phyloP scores from a whole-genome alignment of 306 rosid species.

The Prunus davidiana region DNA sequence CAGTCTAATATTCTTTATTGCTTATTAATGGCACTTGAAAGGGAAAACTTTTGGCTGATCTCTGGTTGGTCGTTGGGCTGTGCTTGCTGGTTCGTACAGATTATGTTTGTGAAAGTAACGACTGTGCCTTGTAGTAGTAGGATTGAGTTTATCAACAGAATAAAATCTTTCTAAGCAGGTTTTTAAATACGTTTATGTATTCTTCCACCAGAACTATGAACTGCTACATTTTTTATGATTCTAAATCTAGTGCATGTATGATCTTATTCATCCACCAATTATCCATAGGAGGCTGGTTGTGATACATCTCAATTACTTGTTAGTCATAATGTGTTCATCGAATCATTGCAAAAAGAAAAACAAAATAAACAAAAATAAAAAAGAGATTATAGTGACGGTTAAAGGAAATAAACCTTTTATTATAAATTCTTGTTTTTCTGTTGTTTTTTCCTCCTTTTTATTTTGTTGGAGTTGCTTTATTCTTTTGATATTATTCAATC shows the following conservation, averaged over 20 bases:
- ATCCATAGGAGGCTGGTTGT: too few relatives aligned
- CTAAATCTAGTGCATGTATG: slow-evolving; percentile 33
- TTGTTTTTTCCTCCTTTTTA: too few relatives aligned
- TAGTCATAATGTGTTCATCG: not conserved
- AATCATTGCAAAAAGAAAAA: too few relatives aligned
- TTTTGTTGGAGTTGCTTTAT: too few relatives aligned
- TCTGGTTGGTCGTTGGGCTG: slow-evolving; percentile 35
- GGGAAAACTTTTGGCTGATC: slow-evolving; percentile 25
- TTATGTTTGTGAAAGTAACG: slow-evolving; percentile 34
- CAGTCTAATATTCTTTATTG: slow-evolving; percentile 43
- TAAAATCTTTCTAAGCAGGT: slow-evolving; percentile 45
- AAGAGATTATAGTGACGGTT: too few relatives aligned
- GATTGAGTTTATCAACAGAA: slow-evolving; percentile 38
- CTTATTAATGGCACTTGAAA: slow-evolving; percentile 30
- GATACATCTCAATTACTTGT: not conserved
- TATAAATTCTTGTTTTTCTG: too few relatives aligned
- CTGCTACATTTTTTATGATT: slow-evolving; percentile 17
- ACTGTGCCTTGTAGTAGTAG: slow-evolving; percentile 42
- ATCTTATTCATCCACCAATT: slow-evolving; percentile 14
- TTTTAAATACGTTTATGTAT: slow-evolving; percentile 15
- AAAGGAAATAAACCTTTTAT: too few relatives aligned
- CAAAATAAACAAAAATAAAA: too few relatives aligned
- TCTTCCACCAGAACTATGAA: slow-evolving; percentile 15
- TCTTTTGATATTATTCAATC: too few relatives aligned
- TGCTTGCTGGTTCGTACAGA: slow-evolving; percentile 30